Base-by-base conservation (phyloP, 441 rosid genomes). In the Raphanus hybrid region DNA sequence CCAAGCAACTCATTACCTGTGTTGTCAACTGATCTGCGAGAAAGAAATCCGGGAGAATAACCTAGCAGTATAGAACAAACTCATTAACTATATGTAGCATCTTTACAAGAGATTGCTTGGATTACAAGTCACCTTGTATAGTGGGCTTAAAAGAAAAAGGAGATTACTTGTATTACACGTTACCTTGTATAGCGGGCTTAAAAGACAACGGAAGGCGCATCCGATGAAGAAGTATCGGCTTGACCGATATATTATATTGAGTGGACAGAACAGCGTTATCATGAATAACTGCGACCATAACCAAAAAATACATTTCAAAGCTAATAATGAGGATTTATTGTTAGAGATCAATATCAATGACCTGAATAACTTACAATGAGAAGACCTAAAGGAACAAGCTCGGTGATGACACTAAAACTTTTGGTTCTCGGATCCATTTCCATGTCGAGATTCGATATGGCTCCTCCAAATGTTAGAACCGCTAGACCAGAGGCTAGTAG, bases 1-100 rank as follows among this genome's bases (percentile, higher is more conserved):
- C 69, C 37, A 20, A 32, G 4, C 1, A 69, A 35, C n/a, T 70
- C 55, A 15, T 69, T 69, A 90, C 97, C 91, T 92, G 98, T 79
- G 93, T 90, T 8, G 98, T 93, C 27, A 93, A 80, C 34, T 93
- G 98, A 81, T 93, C 94, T 11, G 92, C 96, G 63, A 91, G 87
- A 88, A 93, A 88, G 82, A 91, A 91, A 81, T 91, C 98, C 15
- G 94, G 84, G 14, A 93, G 88, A 26, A 84, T 80, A 73, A 87
- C 90, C 98, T 93, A 70, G 67, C 64, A 29, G 65, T 10, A 32
- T 52, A 64, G 45, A 23, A 39, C 3, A 20, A 20, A 58, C 8
- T 7, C 8, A 8, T 41, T 8, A 41, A 54, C 15, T 26, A 26
- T 59, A 11, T 6, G 58, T 55, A 50, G 34, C 61, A 15, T 39